These are phyloP conservation scores for Phoma sp. DNA, from an alignment of 2,329 filamentous ascomycete species.

Conservation along the genomic window DNA sequence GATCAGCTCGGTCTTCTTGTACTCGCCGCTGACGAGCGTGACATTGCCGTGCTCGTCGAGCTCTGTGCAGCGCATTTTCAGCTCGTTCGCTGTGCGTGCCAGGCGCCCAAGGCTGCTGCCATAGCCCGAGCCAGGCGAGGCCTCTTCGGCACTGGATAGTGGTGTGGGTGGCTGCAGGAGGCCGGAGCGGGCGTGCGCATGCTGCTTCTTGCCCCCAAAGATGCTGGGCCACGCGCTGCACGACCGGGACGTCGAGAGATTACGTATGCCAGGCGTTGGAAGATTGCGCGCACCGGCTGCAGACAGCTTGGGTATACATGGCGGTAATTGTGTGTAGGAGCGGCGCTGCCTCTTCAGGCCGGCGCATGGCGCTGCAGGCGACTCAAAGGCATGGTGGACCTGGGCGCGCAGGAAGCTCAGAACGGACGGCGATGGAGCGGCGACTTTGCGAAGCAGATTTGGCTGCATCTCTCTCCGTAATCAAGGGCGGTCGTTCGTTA, in stretches of 20 bases:
- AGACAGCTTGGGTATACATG: no score
- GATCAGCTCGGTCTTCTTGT: slow-evolving; percentile 96
- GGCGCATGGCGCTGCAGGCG: slow-evolving; percentile 31
- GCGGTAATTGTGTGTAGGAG: slow-evolving; percentile 8
- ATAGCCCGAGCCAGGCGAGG: slow-evolving; percentile 53
- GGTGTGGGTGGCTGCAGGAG: slow-evolving; percentile 64
- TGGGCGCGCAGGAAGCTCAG: slow-evolving; percentile 47
- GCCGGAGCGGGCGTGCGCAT: slow-evolving; percentile 46
- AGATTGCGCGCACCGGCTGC: not conserved
- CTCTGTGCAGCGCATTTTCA: slow-evolving; percentile 89
- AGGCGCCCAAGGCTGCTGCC: slow-evolving; percentile 66
- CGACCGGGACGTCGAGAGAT: slow-evolving; percentile 26
- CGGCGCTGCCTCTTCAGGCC: slow-evolving; percentile 26
- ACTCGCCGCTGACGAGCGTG: slow-evolving; percentile 91
- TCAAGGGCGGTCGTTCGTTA: slow-evolving; percentile 15
- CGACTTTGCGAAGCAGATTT: slow-evolving; percentile 38
- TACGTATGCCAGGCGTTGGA: slow-evolving; percentile 1
- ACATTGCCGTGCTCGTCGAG: slow-evolving; percentile 92
- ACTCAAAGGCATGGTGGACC: slow-evolving; percentile 38
- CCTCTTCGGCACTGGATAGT: slow-evolving; percentile 61
- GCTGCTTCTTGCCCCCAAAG: slow-evolving; percentile 36
- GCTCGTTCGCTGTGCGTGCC: slow-evolving; percentile 81
- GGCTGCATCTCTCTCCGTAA: slow-evolving; percentile 46
- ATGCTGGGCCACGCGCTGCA: slow-evolving; percentile 32
- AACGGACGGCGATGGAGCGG: slow-evolving; percentile 45